Conservation (phyloP, 495 filamentous ascomycete species). For the Amniculicola lignicola region DNA sequence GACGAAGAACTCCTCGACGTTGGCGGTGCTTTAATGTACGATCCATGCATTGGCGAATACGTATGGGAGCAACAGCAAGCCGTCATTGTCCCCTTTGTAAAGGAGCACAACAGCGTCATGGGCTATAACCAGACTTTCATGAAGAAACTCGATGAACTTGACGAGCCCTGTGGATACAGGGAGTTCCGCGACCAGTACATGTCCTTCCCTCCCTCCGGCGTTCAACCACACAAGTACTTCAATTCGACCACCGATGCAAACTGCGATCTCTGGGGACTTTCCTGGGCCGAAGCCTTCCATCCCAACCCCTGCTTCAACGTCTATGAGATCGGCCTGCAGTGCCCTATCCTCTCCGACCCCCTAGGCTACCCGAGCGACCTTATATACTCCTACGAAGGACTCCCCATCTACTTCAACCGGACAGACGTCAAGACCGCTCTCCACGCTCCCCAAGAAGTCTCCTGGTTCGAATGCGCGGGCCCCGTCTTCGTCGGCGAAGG, state of each 20-base stretch:
- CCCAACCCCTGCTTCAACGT: conserved; percentile 31
- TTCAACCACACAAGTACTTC: conserved; percentile 21
- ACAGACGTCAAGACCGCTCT: conserved; percentile 31
- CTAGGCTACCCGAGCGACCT: conserved; percentile 28
- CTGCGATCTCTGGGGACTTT: conserved; percentile 23
- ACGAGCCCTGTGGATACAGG: conserved; percentile 28
- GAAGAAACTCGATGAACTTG: conserved; percentile 9
- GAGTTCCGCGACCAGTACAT: conserved; percentile 24
- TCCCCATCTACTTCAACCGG: conserved; percentile 32
- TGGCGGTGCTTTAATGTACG: conserved; percentile 27
- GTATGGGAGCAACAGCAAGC: conserved; percentile 22
- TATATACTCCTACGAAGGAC: conserved; percentile 23
- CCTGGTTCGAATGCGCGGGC: conserved; percentile 28
- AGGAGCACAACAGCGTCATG: conserved; percentile 18
- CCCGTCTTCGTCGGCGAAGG: conserved; percentile 28
- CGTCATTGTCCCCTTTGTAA: conserved; percentile 27
- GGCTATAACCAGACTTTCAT: conserved; percentile 28
- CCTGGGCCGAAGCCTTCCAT: conserved; percentile 14
- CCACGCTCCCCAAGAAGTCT: conserved; percentile 31
- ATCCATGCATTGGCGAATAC: conserved; percentile 31
- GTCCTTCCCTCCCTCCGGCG: conserved; percentile 17
- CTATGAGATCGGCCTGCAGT: conserved; percentile 27
- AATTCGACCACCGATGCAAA: conserved; percentile 12
- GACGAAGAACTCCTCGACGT: conserved; percentile 28
- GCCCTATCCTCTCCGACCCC: conserved; percentile 19